phyloP scores from a whole-genome alignment of 306 rosid species.

The Quercus parvula region DNA sequence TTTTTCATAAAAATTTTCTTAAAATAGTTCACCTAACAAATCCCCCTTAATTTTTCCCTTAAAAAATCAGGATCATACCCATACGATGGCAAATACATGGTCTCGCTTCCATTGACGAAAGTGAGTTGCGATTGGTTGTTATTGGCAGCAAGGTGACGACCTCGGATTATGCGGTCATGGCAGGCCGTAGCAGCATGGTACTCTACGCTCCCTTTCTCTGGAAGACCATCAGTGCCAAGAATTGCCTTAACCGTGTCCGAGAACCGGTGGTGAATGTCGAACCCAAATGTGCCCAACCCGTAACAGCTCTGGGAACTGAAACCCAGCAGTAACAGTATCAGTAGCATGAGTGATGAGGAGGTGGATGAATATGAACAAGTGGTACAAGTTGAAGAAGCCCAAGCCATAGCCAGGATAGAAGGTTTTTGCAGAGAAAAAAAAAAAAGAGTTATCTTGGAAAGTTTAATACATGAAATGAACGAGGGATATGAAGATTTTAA shows the following conservation, averaged over 20 bases:
- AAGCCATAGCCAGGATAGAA: conserved; percentile 24
- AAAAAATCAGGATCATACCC: too few species aligned
- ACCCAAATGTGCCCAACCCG: conserved; percentile 47
- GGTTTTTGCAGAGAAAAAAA: background rate
- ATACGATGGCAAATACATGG: too few species aligned
- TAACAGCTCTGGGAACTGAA: conserved; percentile 24
- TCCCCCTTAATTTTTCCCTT: too few species aligned
- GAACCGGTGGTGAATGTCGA: conserved; percentile 64
- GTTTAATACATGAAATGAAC: too few species aligned
- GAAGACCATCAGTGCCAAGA: conserved; percentile 40
- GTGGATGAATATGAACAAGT: background rate
- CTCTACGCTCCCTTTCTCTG: conserved; percentile 54
- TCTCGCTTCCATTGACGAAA: conserved; percentile 23
- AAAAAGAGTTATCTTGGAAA: too few species aligned
- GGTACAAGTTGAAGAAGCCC: background rate
- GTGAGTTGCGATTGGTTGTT: conserved; percentile 34
- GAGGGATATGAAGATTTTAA: too few species aligned
- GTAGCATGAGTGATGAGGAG: background rate
- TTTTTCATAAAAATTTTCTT: too few species aligned
- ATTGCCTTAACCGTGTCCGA: conserved; percentile 68
- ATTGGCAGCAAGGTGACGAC: conserved; percentile 46
- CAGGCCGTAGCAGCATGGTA: conserved; percentile 66
- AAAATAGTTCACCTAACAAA: too few species aligned
- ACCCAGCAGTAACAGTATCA: conserved; percentile 7
- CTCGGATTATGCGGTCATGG: conserved; percentile 53